Evolutionary conservation across 2,329 filamentous ascomycete genomes (phyloP).

Genomic region (Dothistroma pini): DNA sequence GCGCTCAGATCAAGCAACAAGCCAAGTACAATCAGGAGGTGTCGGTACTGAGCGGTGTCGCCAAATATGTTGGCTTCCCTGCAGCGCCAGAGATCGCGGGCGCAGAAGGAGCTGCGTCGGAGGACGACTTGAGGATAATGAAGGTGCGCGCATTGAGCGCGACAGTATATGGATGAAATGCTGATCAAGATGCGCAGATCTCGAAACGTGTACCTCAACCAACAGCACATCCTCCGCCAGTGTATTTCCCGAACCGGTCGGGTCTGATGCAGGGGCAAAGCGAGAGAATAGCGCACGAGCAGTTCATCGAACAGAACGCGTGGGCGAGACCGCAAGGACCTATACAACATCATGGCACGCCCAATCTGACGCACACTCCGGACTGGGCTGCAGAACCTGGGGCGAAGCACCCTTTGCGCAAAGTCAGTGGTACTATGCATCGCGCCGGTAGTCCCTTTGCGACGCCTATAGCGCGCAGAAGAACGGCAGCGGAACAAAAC

Average conservation of each 20-base stretch:
- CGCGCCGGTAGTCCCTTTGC: slow-evolving; percentile 27
- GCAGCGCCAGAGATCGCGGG: slow-evolving; percentile 81
- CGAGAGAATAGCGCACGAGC: slow-evolving; percentile 52
- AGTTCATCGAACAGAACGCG: slow-evolving; percentile 82
- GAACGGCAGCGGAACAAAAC: slow-evolving; percentile 20
- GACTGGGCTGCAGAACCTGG: slow-evolving; percentile 33
- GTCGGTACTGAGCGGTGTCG: slow-evolving; percentile 81
- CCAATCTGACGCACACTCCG: slow-evolving; percentile 32
- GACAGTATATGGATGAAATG: slow-evolving; percentile 1
- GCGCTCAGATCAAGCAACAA: slow-evolving; percentile 77
- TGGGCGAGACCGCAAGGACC: slow-evolving; percentile 90
- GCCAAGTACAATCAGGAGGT: slow-evolving; percentile 94
- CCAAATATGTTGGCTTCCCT: slow-evolving; percentile 94
- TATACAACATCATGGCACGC: slow-evolving; percentile 48
- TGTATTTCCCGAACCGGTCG: slow-evolving; percentile 23
- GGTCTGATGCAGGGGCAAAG: slow-evolving; percentile 23
- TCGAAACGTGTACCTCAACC: slow-evolving; percentile 24
- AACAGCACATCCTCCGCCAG: slow-evolving; percentile 21
- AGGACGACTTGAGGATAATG: slow-evolving; percentile 86
- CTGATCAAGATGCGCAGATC: slow-evolving; percentile 22
- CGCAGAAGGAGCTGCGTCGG: slow-evolving; percentile 68
- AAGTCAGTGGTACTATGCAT: slow-evolving; percentile 19
- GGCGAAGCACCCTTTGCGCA: slow-evolving; percentile 28
- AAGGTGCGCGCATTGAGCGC: slow-evolving; percentile 58
- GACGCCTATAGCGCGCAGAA: slow-evolving; percentile 31